Percentiles rank a stretch among this genome's conserved stretches.
phyloP scores from a whole-genome alignment of 805 yeast species.

The Spathaspora gorwiae region DNA sequence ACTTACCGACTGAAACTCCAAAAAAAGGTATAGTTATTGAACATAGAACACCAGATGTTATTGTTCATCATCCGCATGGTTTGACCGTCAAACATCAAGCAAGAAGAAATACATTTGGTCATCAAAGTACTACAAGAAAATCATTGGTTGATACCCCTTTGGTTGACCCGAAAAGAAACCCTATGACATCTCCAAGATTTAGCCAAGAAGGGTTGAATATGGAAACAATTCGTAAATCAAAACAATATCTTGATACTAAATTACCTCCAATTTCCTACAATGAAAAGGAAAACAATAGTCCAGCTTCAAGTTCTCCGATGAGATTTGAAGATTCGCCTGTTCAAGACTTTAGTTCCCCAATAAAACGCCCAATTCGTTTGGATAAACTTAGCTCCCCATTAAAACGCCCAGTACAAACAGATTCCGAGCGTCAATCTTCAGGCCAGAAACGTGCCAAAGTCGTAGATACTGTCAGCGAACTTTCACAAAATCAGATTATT shows the following conservation, averaged over 20 bases:
- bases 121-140: not conserved
- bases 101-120: constrained; percentile 22
- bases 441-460: constrained; percentile 18
- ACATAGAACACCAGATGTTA: constrained; percentile 6
- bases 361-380: not conserved
- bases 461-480: constrained; percentile 5
- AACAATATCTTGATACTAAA: constrained; percentile 13
- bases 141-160: constrained; percentile 11
- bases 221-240: constrained; percentile 14
- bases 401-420: not conserved
- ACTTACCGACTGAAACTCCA: not conserved
- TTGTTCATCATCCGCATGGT: constrained; percentile 41
- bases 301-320: constrained; percentile 1
- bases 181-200: constrained; percentile 15
- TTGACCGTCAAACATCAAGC: constrained; percentile 33
- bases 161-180: constrained; percentile 3
- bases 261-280: not conserved
- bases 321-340: not conserved
- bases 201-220: constrained; percentile 8
- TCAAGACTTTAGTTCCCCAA: constrained; percentile 5
- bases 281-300: constrained; percentile 12
- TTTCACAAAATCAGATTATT: not conserved
- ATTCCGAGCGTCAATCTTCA: not conserved
- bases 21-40: constrained; percentile 1
- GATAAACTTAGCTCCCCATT: constrained; percentile 3